Evolutionary conservation across 441 rosid genomes (phyloP), one percentile per base, ranked within the genome.

Genomic region (Isatis lusitanica): DNA sequence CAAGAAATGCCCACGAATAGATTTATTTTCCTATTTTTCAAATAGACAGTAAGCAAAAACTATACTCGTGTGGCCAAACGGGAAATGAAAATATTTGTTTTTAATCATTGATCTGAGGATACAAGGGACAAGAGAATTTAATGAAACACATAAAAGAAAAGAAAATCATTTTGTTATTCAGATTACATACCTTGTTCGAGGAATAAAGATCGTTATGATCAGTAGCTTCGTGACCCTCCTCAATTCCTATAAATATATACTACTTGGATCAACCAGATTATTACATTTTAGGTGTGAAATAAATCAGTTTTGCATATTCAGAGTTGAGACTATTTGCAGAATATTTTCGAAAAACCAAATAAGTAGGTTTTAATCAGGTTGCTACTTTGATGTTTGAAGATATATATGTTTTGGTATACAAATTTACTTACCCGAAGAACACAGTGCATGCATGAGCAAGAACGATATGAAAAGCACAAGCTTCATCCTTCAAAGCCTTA

Each of bases 401-500:
- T n/a, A 9, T 9, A 5, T 31, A 31, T 31, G 15, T 56, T 33
- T 31, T 33, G 5, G 42, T 9, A 56, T 56, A 8, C 24, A 33
- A 15, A 4, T 33, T 33, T 58, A 16, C 9, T 38, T 59, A 59
- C 63, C 63, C 1, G 46, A 59, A 59, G 46, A 36, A 9, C 16
- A 18, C 46, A 59, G 17, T 59, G 63, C 36, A 36, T 36, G 46
- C 63, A 59, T 36, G 21, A 59, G 46, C 46, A 59, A 59, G 63
- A 59, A 59, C 46, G 46, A 17, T 18, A 59, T 18, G 63, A 59
- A 18, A 36, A 59, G 16, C 63, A 59, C 16, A 17, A 59, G 31
- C 63, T 59, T 59, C 63, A 59, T 59, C 43, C 9, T 36, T 35
- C 8, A 58, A 11, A 18, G 30, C 28, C 26, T 58, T 58, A 21